Conservation (phyloP, 139 green algal species). For the Micromonas commoda region DNA sequence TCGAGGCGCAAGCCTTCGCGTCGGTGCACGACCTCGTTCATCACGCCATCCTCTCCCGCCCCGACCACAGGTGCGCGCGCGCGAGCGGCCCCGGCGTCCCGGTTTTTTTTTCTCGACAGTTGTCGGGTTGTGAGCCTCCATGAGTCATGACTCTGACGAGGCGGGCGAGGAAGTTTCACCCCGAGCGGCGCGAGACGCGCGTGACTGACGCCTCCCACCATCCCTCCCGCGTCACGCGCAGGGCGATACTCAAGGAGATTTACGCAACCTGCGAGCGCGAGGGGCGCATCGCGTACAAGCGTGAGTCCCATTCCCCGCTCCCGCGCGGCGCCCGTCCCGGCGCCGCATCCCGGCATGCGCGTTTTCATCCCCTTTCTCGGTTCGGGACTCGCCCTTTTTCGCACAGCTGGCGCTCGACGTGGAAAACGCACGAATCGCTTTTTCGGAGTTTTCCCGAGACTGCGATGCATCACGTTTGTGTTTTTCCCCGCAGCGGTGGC, state of each 20-base stretch:
- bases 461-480: too few relatives aligned
- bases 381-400: too few relatives aligned
- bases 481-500: too few relatives aligned
- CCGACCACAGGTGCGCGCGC: background rate
- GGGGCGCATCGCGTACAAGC: constrained; percentile 20
- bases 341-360: background rate
- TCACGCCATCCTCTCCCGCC: constrained; percentile 1
- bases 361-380: too few relatives aligned
- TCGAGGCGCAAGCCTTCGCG: constrained; percentile 10
- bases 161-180: too few relatives aligned
- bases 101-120: background rate
- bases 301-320: background rate
- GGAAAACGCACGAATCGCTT: too few relatives aligned
- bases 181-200: too few relatives aligned
- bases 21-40: constrained; percentile 25
- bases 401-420: too few relatives aligned
- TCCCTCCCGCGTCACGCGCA: background rate
- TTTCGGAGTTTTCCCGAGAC: too few relatives aligned
- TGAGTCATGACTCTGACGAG: too few relatives aligned
- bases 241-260: constrained; percentile 9
- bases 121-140: too few relatives aligned
- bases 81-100: background rate
- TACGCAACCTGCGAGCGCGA: constrained; percentile 1
- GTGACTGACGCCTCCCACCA: background rate
- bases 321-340: too few relatives aligned